Conservation (phyloP, 2,329 filamentous ascomycete genomes). For the Colletotrichum melonis region DNA sequence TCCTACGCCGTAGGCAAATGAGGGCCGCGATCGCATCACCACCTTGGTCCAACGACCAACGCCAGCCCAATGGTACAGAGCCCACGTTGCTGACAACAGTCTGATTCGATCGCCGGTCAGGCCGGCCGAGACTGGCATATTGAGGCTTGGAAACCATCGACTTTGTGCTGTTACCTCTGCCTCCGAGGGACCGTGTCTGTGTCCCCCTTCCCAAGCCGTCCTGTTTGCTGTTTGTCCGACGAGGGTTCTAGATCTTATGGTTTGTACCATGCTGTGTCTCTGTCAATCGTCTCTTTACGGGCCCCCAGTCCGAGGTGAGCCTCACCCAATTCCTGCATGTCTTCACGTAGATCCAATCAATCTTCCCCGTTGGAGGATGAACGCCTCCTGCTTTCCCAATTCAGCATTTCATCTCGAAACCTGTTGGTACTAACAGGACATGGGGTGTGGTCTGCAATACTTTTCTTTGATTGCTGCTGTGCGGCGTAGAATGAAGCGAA, state of each 20-base stretch:
- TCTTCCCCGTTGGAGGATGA: background rate
- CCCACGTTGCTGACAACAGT: constrained; percentile 5
- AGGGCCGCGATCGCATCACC: constrained; percentile 10
- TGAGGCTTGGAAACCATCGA: constrained; percentile 5
- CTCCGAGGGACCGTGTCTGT: too few species aligned
- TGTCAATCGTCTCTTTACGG: background rate
- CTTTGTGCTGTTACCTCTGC: background rate
- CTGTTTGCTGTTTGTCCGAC: background rate
- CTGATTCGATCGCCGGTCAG: constrained; percentile 6
- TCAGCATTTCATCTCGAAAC: background rate
- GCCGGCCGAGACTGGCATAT: constrained; percentile 26
- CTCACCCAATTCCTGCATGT: background rate
- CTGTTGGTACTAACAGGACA: background rate
- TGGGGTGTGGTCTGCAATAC: background rate
- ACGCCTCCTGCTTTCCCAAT: background rate
- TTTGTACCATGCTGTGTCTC: background rate
- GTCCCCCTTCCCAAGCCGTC: too few species aligned
- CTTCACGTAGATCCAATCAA: background rate
- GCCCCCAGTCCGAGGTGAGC: background rate
- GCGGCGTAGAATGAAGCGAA: background rate
- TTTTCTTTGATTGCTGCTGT: background rate
- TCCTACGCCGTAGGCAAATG: constrained; percentile 11
- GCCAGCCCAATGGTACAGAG: constrained; percentile 11
- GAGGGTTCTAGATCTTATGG: background rate
- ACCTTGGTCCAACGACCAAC: background rate